phyloP scores from a whole-genome alignment of 2,329 filamentous ascomycete genomes.

The Parasarocladium wereldwijsianum region DNA sequence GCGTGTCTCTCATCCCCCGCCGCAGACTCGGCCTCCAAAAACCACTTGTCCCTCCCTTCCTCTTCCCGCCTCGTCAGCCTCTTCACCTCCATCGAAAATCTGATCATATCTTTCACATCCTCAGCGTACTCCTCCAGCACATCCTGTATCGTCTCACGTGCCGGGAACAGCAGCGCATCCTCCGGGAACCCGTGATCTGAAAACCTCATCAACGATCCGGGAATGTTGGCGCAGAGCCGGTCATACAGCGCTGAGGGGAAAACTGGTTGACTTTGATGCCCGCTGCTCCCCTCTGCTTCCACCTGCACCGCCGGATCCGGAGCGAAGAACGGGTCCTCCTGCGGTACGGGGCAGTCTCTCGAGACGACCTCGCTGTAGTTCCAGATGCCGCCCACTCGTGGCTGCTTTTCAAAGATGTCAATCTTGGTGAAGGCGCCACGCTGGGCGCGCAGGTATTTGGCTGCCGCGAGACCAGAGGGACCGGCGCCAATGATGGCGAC shows the following conservation, averaged over 20 bases:
- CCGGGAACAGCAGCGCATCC: slow-evolving; percentile 58
- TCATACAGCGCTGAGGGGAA: slow-evolving; percentile 82
- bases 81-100: slow-evolving; percentile 57
- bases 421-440: slow-evolving; percentile 51
- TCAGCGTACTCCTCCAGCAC: slow-evolving; percentile 63
- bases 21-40: slow-evolving; percentile 38
- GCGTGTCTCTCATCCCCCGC: slow-evolving; percentile 21
- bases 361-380: slow-evolving; percentile 48
- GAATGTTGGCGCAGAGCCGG: slow-evolving; percentile 73
- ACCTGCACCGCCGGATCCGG: slow-evolving; percentile 48
- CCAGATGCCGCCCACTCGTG: slow-evolving; percentile 71
- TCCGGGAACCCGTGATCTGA: slow-evolving; percentile 52
- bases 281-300: slow-evolving; percentile 7
- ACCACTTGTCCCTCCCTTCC: slow-evolving; percentile 39
- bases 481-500: slow-evolving; percentile 76
- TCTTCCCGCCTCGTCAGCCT: slow-evolving; percentile 27
- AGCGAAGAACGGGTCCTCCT: slow-evolving; percentile 48
- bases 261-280: slow-evolving; percentile 36
- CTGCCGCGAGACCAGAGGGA: slow-evolving; percentile 61
- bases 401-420: slow-evolving; percentile 69
- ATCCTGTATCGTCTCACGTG: slow-evolving; percentile 51
- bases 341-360: slow-evolving; percentile 43
- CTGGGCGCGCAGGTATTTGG: slow-evolving; percentile 68
- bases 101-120: slow-evolving; percentile 51
- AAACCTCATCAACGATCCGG: slow-evolving; percentile 66